Evolutionary conservation across 257 asterid genomes (phyloP).

Genomic region (Echium plantagineum): DNA sequence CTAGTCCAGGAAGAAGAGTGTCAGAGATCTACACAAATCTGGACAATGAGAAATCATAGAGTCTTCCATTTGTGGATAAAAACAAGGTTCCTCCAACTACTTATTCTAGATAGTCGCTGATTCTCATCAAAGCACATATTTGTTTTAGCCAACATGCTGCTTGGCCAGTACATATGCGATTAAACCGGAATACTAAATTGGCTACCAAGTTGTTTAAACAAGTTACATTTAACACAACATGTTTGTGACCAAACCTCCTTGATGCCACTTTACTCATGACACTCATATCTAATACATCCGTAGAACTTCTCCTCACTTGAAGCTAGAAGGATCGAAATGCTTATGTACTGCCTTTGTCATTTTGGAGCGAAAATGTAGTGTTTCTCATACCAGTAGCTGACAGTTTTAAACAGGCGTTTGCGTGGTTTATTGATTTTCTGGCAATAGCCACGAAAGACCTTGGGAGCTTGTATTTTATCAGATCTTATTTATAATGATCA

Average conservation of each 20-base stretch:
- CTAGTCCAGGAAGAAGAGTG: constrained; percentile 22
- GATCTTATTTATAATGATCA: constrained; percentile 2
- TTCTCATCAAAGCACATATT: neutral
- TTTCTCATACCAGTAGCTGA: neutral
- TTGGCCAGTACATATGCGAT: neutral
- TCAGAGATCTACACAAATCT: constrained; percentile 15
- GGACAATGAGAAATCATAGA: constrained; percentile 40
- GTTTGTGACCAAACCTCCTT: neutral
- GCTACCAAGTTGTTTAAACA: neutral
- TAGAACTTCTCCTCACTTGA: constrained; percentile 1
- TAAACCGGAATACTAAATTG: neutral
- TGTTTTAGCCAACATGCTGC: neutral
- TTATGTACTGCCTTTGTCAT: constrained; percentile 1
- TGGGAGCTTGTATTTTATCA: constrained; percentile 1
- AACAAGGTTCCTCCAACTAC: constrained; percentile 41
- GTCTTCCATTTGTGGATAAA: constrained; percentile 20
- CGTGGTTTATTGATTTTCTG: neutral
- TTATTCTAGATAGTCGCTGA: constrained; percentile 43
- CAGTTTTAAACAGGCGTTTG: neutral
- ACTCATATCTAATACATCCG: no score
- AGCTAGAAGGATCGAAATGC: constrained; percentile 3
- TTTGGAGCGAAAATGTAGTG: neutral
- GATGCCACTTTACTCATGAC: no score
- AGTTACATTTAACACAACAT: neutral
- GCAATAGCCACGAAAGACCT: constrained; percentile 7